phyloP scores from a whole-genome alignment of 805 yeast species.

The Wickerhamiella galacta region DNA sequence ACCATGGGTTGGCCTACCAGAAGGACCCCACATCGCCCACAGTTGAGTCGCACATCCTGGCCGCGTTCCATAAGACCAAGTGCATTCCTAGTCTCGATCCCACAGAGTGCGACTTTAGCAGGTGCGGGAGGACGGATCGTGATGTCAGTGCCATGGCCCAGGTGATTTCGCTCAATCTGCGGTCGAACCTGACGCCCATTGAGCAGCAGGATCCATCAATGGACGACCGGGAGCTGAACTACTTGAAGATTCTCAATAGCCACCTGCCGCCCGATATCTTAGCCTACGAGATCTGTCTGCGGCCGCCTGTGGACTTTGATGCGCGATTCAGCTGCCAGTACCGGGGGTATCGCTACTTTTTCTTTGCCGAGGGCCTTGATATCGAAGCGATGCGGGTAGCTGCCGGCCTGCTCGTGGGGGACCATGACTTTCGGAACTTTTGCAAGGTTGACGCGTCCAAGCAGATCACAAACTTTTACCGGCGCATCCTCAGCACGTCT shows the following conservation, averaged over 20 bases:
- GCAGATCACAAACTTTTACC: slow-evolving; percentile 63
- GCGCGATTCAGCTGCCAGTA: slow-evolving; percentile 83
- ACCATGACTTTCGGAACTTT: slow-evolving; percentile 83
- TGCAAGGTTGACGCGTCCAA: slow-evolving; percentile 91
- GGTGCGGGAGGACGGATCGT: slow-evolving; percentile 89
- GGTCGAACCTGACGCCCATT: slow-evolving; percentile 49
- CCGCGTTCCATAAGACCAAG: slow-evolving; percentile 52
- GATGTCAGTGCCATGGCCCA: slow-evolving; percentile 98
- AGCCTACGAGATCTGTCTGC: slow-evolving; percentile 61
- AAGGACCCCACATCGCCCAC: slow-evolving; percentile 67
- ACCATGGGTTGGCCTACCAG: slow-evolving; percentile 79
- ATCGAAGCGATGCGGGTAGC: slow-evolving; percentile 53
- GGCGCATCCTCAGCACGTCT: slow-evolving; percentile 40
- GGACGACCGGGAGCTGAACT: slow-evolving; percentile 60
- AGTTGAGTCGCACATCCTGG: slow-evolving; percentile 59
- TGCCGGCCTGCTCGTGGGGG: slow-evolving; percentile 46
- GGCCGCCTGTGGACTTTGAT: slow-evolving; percentile 73
- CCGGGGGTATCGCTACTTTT: slow-evolving; percentile 76
- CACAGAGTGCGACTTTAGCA: slow-evolving; percentile 50
- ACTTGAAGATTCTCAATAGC: slow-evolving; percentile 57
- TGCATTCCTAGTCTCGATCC: slow-evolving; percentile 44
- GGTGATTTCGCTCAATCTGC: slow-evolving; percentile 62
- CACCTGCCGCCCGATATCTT: slow-evolving; percentile 67
- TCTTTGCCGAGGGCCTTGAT: slow-evolving; percentile 34
- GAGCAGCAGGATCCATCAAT: slow-evolving; percentile 40